A percentile compares a stretch with the other conserved stretches of the same genome.
Evolutionary conservation across 495 filamentous ascomycete genomes (phyloP).

Genomic region (Aspergillus hancockii): DNA sequence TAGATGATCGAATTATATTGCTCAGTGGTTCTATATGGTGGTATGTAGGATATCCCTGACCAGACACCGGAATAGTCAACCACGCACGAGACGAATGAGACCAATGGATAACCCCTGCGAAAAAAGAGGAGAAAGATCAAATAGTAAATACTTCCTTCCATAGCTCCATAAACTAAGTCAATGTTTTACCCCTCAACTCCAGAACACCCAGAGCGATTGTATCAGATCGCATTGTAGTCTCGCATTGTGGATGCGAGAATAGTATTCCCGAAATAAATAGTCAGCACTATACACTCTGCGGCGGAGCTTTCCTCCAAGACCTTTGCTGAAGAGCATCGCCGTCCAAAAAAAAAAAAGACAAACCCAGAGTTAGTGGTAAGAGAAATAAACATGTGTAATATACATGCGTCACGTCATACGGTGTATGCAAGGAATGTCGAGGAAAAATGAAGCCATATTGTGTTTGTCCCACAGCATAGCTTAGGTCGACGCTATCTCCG

Average conservation of each 20-base stretch:
- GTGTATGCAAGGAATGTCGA: conserved; percentile 1
- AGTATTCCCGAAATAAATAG: conserved; percentile 1
- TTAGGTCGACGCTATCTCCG: conserved; percentile 46
- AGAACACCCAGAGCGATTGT: not conserved
- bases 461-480: not conserved
- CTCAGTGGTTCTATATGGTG: not conserved
- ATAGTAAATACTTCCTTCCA: not conserved
- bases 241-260: not conserved
- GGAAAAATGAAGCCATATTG: not conserved
- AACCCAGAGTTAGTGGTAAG: conserved; percentile 14
- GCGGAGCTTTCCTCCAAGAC: not conserved
- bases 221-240: not conserved
- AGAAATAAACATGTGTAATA: conserved; percentile 34
- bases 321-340: not conserved
- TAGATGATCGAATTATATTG: not conserved
- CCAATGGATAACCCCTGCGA: not conserved
- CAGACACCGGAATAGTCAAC: not conserved
- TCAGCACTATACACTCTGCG: conserved; percentile 5
- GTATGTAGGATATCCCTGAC: not conserved
- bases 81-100: not conserved
- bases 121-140: not conserved
- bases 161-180: not conserved
- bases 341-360: conserved; percentile 8
- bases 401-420: conserved; percentile 44
- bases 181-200: not conserved